These are phyloP conservation scores for Starmerella cellae DNA, from an alignment of 805 yeast genomes.

Conservation along the genomic window DNA sequence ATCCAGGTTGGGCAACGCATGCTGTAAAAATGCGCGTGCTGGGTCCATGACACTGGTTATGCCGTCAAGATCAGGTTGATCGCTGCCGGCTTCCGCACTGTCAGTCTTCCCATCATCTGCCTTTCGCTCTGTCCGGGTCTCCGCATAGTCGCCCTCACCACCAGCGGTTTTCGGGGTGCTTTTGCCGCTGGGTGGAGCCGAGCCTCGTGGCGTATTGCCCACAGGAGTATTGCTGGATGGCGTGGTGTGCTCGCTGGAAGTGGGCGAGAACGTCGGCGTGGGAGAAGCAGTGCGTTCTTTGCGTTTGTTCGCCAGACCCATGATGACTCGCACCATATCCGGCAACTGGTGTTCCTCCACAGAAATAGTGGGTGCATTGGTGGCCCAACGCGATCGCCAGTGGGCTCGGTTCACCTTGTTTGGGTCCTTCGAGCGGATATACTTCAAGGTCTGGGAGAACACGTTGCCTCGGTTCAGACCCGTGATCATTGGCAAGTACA, in stretches of 20 bases:
- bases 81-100: not conserved
- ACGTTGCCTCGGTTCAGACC: conserved; percentile 27
- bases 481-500: conserved; percentile 30
- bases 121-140: too few species aligned
- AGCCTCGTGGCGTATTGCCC: not conserved
- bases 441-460: conserved; percentile 27
- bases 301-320: conserved; percentile 4
- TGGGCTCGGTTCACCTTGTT: conserved; percentile 22
- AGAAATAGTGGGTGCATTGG: conserved; percentile 30
- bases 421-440: conserved; percentile 21
- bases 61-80: too few species aligned
- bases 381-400: conserved; percentile 25
- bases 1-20: conserved; percentile 18
- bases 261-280: not conserved
- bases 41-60: too few species aligned
- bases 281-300: not conserved
- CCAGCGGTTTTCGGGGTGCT: not conserved
- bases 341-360: conserved; percentile 28
- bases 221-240: not conserved
- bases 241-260: not conserved
- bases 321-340: conserved; percentile 20
- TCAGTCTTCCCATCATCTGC: too few species aligned
- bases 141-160: not conserved
- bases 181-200: too few species aligned
- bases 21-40: not conserved